Percentiles rank a stretch among this genome's conserved stretches.
These are phyloP conservation scores for Clonostachys rosea DNA, from an alignment of 2,329 filamentous ascomycete species.

Conservation along the genomic window DNA sequence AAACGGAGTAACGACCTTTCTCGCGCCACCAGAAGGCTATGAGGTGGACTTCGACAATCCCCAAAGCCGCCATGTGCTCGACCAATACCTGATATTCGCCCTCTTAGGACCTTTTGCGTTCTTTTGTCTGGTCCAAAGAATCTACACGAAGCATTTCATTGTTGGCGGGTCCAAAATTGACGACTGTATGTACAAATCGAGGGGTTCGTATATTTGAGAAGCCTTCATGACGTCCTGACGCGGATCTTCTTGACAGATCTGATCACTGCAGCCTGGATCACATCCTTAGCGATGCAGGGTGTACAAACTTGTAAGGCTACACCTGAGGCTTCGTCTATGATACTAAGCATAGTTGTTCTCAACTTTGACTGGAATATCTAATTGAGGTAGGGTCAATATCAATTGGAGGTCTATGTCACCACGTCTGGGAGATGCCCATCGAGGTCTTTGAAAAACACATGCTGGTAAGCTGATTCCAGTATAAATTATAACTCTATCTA, in stretches of 20 bases:
- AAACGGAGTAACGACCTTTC: conserved; percentile 2
- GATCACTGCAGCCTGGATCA: no score
- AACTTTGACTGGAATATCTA: no score
- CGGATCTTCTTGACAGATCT: no score
- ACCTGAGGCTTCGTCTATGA: no score
- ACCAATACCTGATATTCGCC: conserved; percentile 11
- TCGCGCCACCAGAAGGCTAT: background rate
- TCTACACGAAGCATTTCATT: conserved; percentile 15
- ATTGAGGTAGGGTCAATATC: conserved; percentile 14
- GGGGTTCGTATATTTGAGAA: no score
- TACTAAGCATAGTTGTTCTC: no score
- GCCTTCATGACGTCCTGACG: no score
- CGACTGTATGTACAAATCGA: conserved; percentile 3
- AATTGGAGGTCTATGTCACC: conserved; percentile 14
- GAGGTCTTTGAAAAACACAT: conserved; percentile 12
- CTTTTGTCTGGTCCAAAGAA: conserved; percentile 13
- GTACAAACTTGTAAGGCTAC: no score
- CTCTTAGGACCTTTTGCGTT: conserved; percentile 10
- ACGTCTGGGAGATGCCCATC: conserved; percentile 17
- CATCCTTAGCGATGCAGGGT: no score
- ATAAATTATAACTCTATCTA: no score
- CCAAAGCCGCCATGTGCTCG: conserved; percentile 10
- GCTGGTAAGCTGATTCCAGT: conserved; percentile 6
- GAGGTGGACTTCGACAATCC: conserved; percentile 24
- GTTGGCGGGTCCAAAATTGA: conserved; percentile 12